phyloP scores from a whole-genome alignment of 805 yeast species.

The Suhomyces vadensis region DNA sequence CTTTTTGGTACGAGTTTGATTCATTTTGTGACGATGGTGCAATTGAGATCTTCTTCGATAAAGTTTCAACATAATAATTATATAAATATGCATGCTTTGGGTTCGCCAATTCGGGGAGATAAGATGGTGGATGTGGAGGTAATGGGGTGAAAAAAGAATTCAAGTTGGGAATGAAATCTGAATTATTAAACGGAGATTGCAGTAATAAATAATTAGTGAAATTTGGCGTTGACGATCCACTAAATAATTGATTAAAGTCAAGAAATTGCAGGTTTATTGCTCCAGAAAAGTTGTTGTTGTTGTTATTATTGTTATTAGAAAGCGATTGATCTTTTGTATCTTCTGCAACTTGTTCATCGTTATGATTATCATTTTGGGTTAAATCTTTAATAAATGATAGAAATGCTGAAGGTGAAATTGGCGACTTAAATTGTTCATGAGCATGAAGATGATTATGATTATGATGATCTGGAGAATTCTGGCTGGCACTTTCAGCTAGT shows the following conservation, averaged over 20 bases:
- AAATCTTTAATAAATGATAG: constrained; percentile 26
- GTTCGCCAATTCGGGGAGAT: constrained; percentile 19
- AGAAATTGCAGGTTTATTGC: neutral
- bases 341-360: neutral
- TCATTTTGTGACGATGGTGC: constrained; percentile 46
- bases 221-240: neutral
- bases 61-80: constrained; percentile 49
- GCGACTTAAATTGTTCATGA: constrained; percentile 3
- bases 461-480: neutral
- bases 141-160: constrained; percentile 26
- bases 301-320: no score
- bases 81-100: constrained; percentile 35
- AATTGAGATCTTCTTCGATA: constrained; percentile 45
- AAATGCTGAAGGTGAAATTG: constrained; percentile 25
- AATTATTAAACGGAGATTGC: neutral
- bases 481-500: constrained; percentile 5
- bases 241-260: constrained; percentile 2
- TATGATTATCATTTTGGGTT: neutral
- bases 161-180: constrained; percentile 15
- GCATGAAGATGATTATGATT: no score
- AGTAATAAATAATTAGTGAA: neutral
- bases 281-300: neutral
- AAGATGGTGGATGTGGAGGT: constrained; percentile 25
- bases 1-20: constrained; percentile 52
- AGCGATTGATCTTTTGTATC: neutral